These are phyloP conservation scores for Dictyostelium firmibasis DNA, from an alignment of 78 protist genomes.

Conservation along the genomic window DNA sequence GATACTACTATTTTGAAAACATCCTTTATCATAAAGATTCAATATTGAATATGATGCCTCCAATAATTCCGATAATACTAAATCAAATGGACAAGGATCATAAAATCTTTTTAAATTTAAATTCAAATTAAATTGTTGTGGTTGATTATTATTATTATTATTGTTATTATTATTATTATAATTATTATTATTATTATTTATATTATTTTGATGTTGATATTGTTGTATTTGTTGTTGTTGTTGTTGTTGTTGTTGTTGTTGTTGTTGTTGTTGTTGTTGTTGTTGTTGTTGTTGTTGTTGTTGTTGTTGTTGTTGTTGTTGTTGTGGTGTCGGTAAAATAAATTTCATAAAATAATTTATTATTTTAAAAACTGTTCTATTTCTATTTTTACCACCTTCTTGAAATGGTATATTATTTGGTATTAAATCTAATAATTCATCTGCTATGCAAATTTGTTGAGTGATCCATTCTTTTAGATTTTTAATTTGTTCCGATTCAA, in stretches of 20 bases:
- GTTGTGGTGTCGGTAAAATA: background rate
- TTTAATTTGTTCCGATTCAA: background rate
- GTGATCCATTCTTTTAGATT: background rate
- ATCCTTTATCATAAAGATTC: background rate
- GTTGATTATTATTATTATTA: background rate
- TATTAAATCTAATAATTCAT: background rate
- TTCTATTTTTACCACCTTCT: background rate
- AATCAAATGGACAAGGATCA: background rate
- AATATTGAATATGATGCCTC: background rate
- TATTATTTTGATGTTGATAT: too few species aligned
- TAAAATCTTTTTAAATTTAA: slow-evolving; percentile 2
- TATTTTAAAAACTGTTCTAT: background rate
- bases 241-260: background rate
- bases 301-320: background rate
- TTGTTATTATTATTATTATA: background rate
- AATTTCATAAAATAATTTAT: background rate
- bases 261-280: background rate
- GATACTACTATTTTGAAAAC: background rate
- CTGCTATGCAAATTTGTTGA: background rate
- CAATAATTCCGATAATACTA: background rate
- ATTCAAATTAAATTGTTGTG: background rate
- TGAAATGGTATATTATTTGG: background rate
- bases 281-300: background rate
- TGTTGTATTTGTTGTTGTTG: background rate
- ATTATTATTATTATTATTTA: too few species aligned